phyloP scores from a whole-genome alignment of 352 stramenopile genomes.

The Pythium volutum region DNA sequence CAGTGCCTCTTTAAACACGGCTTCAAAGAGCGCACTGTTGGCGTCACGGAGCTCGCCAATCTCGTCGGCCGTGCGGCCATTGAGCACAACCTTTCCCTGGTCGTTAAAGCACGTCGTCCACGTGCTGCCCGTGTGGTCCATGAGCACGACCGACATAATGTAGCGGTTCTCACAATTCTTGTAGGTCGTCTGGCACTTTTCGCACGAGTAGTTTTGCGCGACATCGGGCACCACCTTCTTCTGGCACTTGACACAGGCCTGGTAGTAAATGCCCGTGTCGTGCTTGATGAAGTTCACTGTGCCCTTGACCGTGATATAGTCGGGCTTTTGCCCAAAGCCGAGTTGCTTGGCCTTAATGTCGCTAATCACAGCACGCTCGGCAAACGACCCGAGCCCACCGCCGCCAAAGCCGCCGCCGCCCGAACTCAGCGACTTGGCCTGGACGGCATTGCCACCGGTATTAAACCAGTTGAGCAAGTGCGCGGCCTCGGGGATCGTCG shows the following conservation, averaged over 20 bases:
- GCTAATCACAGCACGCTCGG: slow-evolving; percentile 85
- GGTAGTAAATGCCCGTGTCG: slow-evolving; percentile 86
- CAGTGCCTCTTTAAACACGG: slow-evolving; percentile 90
- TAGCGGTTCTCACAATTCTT: slow-evolving; percentile 93
- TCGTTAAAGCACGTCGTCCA: slow-evolving; percentile 98
- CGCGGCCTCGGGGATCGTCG: slow-evolving; percentile 81
- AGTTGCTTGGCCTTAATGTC: slow-evolving; percentile 96
- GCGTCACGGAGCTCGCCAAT: slow-evolving; percentile 81
- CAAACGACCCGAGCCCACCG: slow-evolving; percentile 75
- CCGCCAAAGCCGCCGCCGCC: slow-evolving; percentile 73
- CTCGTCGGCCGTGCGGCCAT: slow-evolving; percentile 91
- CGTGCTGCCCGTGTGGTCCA: slow-evolving; percentile 91
- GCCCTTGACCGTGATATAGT: slow-evolving; percentile 96
- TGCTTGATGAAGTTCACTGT: slow-evolving; percentile 98
- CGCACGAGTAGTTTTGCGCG: slow-evolving; percentile 94
- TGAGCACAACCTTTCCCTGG: slow-evolving; percentile 92
- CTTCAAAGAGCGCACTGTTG: slow-evolving; percentile 90
- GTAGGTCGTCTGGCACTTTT: slow-evolving; percentile 96
- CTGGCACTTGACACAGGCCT: slow-evolving; percentile 87
- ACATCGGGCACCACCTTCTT: slow-evolving; percentile 93
- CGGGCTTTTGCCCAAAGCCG: slow-evolving; percentile 94
- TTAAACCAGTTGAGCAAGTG: slow-evolving; percentile 87
- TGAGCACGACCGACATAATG: slow-evolving; percentile 93
- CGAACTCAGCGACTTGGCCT: slow-evolving; percentile 76
- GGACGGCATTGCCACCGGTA: slow-evolving; percentile 57